Conservation (phyloP, 2,329 filamentous ascomycete genomes). For the Orbilia oligospora region DNA sequence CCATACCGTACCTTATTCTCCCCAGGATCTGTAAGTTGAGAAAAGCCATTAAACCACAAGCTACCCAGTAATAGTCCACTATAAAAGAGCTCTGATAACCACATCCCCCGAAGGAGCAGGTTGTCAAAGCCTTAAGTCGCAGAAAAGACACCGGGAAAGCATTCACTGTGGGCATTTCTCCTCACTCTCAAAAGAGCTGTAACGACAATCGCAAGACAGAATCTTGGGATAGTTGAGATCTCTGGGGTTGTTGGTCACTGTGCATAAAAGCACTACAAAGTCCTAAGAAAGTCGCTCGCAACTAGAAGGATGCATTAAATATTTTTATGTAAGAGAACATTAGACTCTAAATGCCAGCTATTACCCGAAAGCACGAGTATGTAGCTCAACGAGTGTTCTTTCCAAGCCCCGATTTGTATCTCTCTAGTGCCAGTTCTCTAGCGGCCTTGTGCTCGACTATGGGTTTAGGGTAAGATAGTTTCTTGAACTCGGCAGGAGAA, state of each 20-base stretch:
- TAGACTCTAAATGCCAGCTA: background rate
- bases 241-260: background rate
- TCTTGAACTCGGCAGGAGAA: constrained; percentile 66
- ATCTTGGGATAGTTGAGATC: constrained; percentile 1
- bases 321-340: background rate
- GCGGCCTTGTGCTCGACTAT: constrained; percentile 81
- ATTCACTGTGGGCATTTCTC: constrained; percentile 14
- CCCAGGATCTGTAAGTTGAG: constrained; percentile 20
- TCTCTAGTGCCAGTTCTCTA: constrained; percentile 76
- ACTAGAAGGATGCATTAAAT: constrained; percentile 9
- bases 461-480: constrained; percentile 75
- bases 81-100: background rate
- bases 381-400: constrained; percentile 65
- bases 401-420: constrained; percentile 78
- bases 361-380: background rate
- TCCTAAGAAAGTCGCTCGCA: background rate
- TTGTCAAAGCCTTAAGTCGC: background rate
- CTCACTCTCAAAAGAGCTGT: constrained; percentile 10
- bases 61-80: background rate
- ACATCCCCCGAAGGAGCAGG: constrained; percentile 13
- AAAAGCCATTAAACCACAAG: constrained; percentile 17
- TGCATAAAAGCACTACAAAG: background rate
- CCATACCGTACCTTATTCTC: constrained; percentile 32
- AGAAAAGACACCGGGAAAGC: background rate
- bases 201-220: background rate